A percentile compares a stretch with the other conserved stretches of the same genome.
These are phyloP conservation scores for Medicago ruthenica DNA, from an alignment of 306 rosid genomes.

Conservation along the genomic window DNA sequence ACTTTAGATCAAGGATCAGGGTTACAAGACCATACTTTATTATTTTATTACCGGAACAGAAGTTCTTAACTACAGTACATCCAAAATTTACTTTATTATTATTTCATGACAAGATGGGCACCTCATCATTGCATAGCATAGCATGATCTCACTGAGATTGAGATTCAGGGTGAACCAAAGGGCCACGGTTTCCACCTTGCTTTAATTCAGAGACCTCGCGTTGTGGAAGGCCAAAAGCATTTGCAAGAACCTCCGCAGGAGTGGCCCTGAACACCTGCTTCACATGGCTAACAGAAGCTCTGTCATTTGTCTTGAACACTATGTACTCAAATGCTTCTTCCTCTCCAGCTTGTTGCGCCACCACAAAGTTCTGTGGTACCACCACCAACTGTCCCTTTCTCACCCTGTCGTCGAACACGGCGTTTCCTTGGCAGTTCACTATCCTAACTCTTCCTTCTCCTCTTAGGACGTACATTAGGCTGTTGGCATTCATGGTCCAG, in stretches of 20 bases:
- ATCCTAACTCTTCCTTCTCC: conserved; percentile 64
- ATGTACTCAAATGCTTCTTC: conserved; percentile 64
- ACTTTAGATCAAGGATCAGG: not conserved
- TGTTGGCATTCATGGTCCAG: conserved; percentile 64
- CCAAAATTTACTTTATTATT: conserved; percentile 19
- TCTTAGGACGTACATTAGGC: conserved; percentile 49
- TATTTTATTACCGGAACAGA: not conserved
- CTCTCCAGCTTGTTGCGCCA: conserved; percentile 49
- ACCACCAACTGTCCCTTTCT: conserved; percentile 53
- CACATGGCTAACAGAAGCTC: conserved; percentile 51
- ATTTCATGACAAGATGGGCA: conserved; percentile 1
- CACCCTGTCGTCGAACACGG: conserved; percentile 51
- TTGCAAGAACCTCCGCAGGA: conserved; percentile 57
- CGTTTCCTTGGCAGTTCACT: conserved; percentile 56
- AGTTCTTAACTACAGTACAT: not conserved
- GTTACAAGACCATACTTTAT: too few relatives aligned
- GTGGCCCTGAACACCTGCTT: conserved; percentile 43
- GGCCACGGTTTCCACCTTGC: conserved; percentile 40
- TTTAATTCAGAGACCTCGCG: conserved; percentile 51
- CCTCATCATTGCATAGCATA: not conserved
- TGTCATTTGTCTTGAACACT: conserved; percentile 64
- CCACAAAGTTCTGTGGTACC: conserved; percentile 71
- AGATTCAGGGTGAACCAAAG: conserved; percentile 46
- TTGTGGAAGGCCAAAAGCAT: conserved; percentile 45
- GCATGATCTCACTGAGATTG: not conserved